Base-by-base conservation (phyloP, 2,329 filamentous ascomycete species). In the Aureobasidium zeae region DNA sequence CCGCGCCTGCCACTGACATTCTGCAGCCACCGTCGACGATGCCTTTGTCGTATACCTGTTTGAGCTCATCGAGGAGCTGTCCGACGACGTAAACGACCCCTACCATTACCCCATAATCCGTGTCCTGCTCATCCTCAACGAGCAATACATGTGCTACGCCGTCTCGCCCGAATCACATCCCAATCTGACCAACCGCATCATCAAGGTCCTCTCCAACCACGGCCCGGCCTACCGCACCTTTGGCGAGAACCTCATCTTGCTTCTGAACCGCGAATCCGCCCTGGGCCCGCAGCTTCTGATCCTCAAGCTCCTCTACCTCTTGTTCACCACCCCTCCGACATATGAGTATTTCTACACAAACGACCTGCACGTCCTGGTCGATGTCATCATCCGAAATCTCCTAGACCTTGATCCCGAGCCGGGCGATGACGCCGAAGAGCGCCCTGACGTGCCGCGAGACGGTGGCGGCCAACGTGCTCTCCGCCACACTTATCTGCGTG, bases 321-420 rank as follows among this genome's bases (percentile, higher is more conserved):
- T 98, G 8, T 98, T 98, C 64, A 94, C 88, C 4, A 96, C 86
- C 8, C 79, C 79, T 45, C 77, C 83, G 12, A 98, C 91, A 0
- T 86, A 91, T 61, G 91, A 98, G 65, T 98, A 96, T 64, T 98
- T 98, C 59, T 98, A 96, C 63, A 95, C 87, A 20, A 98, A 98
- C 59, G 91, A 98, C 57, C 72, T 98, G 21, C 84, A 86, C 47
- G 91, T 98, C 4, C 75, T 98, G 12, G 73, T 96, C 34, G 91
- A 98, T 58, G 91, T 98, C 51, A 87, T 98, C 47, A 86, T 98
- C 48, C 84, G 91, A 31, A 98, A 98, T 57, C 71, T 98, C n/a
- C 79, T 96, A 55, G 91, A 98, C 60, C 71, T 98, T 7, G 91
- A 93, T 0, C 82, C 89, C 55, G n/a, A n/a, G n/a, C n/a, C n/a